These are phyloP conservation scores for Solanum sitiens DNA, from an alignment of 257 asterid species.

Conservation along the genomic window DNA sequence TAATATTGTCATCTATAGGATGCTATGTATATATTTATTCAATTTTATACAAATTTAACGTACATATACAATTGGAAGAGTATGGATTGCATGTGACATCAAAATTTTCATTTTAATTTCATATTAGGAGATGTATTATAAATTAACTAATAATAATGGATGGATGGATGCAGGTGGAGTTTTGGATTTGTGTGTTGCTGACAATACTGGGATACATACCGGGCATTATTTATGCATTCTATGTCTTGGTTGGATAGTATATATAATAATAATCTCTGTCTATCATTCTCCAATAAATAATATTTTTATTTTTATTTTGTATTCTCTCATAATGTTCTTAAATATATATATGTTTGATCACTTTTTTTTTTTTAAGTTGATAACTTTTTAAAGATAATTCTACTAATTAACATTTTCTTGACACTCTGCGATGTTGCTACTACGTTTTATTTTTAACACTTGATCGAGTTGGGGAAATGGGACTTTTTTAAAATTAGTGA, in stretches of 20 bases:
- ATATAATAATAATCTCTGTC: not conserved
- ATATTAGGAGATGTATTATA: not conserved
- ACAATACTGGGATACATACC: slow-evolving; percentile 80
- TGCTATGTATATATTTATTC: not conserved
- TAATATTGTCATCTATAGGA: no score
- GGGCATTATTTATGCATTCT: slow-evolving; percentile 74
- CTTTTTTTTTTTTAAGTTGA: accelerated
- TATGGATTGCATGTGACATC: not conserved
- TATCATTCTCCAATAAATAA: not conserved
- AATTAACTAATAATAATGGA: no score
- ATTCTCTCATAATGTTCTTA: not conserved
- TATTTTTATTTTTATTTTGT: no score
- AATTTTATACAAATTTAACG: not conserved
- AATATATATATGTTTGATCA: no score
- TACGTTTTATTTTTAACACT: no score
- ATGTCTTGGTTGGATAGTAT: slow-evolving; percentile 57
- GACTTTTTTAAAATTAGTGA: no score
- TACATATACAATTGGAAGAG: not conserved
- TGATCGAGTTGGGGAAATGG: no score
- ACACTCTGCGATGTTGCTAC: no score
- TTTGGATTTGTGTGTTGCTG: slow-evolving; percentile 79
- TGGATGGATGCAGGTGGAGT: slow-evolving; percentile 46
- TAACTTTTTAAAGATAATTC: no score
- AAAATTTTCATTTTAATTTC: not conserved
- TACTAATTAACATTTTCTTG: no score